Evolutionary conservation across 352 stramenopile genomes (phyloP).

Genomic region (Globisporangium polare): DNA sequence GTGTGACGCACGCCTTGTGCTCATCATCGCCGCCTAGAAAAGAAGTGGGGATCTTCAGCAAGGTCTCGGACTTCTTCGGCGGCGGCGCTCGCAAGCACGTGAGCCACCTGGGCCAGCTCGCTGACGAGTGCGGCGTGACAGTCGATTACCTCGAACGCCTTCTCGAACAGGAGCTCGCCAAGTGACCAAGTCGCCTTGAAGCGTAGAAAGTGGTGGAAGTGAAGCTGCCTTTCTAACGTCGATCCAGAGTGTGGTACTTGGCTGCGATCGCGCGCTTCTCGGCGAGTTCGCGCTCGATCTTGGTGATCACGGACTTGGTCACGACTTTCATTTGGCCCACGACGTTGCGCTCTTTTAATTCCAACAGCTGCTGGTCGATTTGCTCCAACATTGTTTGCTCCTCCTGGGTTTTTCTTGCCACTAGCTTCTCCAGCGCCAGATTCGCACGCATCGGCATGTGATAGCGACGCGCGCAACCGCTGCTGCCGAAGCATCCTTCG

Average conservation of each 20-base stretch:
- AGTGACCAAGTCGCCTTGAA: not conserved
- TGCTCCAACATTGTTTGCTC: conserved; percentile 42
- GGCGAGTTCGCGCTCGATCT: conserved; percentile 47
- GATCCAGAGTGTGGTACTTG: conserved; percentile 53
- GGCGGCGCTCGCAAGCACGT: not conserved
- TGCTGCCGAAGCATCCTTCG: conserved; percentile 61
- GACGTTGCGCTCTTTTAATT: conserved; percentile 52
- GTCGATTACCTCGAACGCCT: conserved; percentile 12
- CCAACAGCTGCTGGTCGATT: conserved; percentile 56
- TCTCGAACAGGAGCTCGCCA: conserved; percentile 10
- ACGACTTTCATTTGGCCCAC: conserved; percentile 45
- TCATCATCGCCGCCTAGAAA: conserved; percentile 5
- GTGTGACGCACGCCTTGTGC: not conserved
- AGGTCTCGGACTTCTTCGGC: conserved; percentile 16
- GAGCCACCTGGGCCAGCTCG: conserved; percentile 4
- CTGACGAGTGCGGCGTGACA: conserved; percentile 18
- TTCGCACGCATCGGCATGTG: conserved; percentile 56
- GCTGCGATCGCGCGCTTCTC: conserved; percentile 40
- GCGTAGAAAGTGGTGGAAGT: not conserved
- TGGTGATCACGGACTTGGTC: conserved; percentile 41
- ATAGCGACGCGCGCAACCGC: conserved; percentile 49
- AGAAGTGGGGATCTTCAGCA: conserved; percentile 12
- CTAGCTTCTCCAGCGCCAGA: conserved; percentile 32
- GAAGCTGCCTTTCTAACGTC: conserved; percentile 4
- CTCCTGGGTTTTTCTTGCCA: conserved; percentile 34